Percentiles rank a stretch among this genome's conserved stretches.
Evolutionary conservation across 495 filamentous ascomycete genomes (phyloP).

Genomic region (Physcia stellaris): DNA sequence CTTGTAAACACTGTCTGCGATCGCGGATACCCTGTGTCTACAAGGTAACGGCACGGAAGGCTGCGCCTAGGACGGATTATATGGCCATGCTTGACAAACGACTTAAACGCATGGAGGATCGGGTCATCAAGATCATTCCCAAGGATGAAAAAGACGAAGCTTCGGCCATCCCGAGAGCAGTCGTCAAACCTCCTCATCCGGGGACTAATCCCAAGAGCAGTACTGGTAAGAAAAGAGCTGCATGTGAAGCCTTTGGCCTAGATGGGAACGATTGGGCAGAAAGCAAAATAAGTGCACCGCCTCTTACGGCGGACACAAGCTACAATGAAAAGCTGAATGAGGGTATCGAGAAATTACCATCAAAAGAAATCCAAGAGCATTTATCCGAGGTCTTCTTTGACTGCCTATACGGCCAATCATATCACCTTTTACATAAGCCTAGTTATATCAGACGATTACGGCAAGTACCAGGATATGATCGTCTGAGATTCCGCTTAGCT

Average conservation of each 20-base stretch:
- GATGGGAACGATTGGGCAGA: constrained; percentile 76
- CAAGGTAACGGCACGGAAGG: constrained; percentile 90
- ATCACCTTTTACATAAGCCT: constrained; percentile 90
- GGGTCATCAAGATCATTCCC: constrained; percentile 90
- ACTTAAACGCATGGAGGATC: constrained; percentile 89
- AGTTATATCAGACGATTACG: constrained; percentile 82
- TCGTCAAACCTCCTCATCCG: constrained; percentile 67
- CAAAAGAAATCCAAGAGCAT: constrained; percentile 86
- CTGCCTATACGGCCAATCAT: constrained; percentile 88
- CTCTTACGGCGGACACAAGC: constrained; percentile 48
- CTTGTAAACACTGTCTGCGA: constrained; percentile 90
- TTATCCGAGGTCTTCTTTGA: constrained; percentile 93
- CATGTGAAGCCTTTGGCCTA: constrained; percentile 74
- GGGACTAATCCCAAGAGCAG: constrained; percentile 38
- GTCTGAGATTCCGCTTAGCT: too few species aligned
- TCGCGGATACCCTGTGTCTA: constrained; percentile 97
- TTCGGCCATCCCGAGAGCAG: constrained; percentile 51
- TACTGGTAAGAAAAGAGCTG: constrained; percentile 64
- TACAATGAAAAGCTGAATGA: constrained; percentile 61
- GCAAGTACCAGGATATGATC: constrained; percentile 31
- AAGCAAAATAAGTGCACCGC: constrained; percentile 28
- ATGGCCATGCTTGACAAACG: constrained; percentile 98
- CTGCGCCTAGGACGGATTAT: constrained; percentile 92
- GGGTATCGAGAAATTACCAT: constrained; percentile 71
- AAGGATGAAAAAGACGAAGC: constrained; percentile 57